Evolutionary conservation across 805 yeast species (phyloP).

Genomic region (Myxozyma neotropica): DNA sequence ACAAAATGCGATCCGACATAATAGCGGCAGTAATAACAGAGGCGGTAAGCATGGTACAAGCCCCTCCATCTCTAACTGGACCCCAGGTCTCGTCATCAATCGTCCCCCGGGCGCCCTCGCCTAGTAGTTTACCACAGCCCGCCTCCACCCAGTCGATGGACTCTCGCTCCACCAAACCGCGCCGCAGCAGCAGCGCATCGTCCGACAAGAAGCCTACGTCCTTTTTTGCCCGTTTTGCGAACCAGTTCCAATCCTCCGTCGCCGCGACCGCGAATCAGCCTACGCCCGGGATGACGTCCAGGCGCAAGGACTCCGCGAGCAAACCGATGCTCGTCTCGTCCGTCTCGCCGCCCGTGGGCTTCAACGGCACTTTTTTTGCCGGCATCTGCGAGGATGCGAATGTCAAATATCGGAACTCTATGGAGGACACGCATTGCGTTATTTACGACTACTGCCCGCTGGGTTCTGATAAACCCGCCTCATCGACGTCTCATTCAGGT

Average conservation of each 20-base stretch:
- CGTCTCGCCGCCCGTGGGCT: conserved; percentile 41
- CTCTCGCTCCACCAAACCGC: conserved; percentile 2
- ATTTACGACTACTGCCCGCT: conserved; percentile 75
- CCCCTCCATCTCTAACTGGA: not conserved
- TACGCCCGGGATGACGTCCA: conserved; percentile 7
- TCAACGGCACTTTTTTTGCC: conserved; percentile 59
- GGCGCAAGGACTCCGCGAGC: not conserved
- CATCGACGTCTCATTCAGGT: conserved; percentile 7
- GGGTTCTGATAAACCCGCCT: not conserved
- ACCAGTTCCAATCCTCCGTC: conserved; percentile 5
- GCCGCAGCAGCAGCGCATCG: conserved; percentile 2
- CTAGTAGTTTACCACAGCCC: too few relatives aligned
- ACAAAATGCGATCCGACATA: too few relatives aligned
- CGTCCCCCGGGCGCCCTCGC: not conserved
- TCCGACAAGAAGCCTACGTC: conserved; percentile 12
- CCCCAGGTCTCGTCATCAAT: too few relatives aligned
- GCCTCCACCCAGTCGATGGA: not conserved
- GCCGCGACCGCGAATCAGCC: conserved; percentile 10
- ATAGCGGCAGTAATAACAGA: too few relatives aligned
- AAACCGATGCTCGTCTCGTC: not conserved
- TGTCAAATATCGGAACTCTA: conserved; percentile 73
- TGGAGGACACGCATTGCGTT: conserved; percentile 96
- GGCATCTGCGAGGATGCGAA: conserved; percentile 94
- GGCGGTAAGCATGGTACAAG: not conserved
- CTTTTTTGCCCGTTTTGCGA: conserved; percentile 18